These are phyloP conservation scores for Leishmania turanica DNA, from an alignment of 208 protist species.

Conservation along the genomic window DNA sequence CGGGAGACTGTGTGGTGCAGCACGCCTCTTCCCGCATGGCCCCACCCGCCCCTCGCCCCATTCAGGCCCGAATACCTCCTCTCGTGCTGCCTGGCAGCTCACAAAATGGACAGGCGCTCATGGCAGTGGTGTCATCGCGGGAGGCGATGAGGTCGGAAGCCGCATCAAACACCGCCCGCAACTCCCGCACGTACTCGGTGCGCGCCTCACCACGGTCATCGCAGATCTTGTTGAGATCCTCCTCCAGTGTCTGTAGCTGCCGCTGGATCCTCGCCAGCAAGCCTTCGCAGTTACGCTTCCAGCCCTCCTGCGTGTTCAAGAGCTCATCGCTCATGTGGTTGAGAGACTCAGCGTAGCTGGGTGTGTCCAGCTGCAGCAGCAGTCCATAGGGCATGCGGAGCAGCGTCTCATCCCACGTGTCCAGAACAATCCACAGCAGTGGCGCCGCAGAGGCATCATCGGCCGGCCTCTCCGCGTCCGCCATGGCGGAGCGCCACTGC, in stretches of 20 bases:
- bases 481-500: constrained; percentile 33
- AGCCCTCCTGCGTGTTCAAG: constrained; percentile 26
- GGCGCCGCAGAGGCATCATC: constrained; percentile 29
- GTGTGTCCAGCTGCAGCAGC: constrained; percentile 48
- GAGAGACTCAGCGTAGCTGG: constrained; percentile 42
- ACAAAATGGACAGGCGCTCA: neutral
- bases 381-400: constrained; percentile 53
- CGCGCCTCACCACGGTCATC: neutral
- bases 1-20: neutral
- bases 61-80: neutral
- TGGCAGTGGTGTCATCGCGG: constrained; percentile 31
- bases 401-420: constrained; percentile 69
- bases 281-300: constrained; percentile 13
- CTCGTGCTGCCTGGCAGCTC: neutral
- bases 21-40: neutral
- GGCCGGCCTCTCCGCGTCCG: constrained; percentile 25
- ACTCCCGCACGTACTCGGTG: constrained; percentile 14
- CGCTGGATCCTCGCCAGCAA: constrained; percentile 5
- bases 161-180: constrained; percentile 28
- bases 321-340: constrained; percentile 42
- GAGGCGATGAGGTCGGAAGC: constrained; percentile 24
- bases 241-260: constrained; percentile 33
- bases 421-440: constrained; percentile 62
- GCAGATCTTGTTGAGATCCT: constrained; percentile 21
- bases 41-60: neutral